A percentile compares a stretch with the other conserved stretches of the same genome.
These are phyloP conservation scores for Penicillium griseofulvum DNA, from an alignment of 2,329 filamentous ascomycete species.

Conservation along the genomic window DNA sequence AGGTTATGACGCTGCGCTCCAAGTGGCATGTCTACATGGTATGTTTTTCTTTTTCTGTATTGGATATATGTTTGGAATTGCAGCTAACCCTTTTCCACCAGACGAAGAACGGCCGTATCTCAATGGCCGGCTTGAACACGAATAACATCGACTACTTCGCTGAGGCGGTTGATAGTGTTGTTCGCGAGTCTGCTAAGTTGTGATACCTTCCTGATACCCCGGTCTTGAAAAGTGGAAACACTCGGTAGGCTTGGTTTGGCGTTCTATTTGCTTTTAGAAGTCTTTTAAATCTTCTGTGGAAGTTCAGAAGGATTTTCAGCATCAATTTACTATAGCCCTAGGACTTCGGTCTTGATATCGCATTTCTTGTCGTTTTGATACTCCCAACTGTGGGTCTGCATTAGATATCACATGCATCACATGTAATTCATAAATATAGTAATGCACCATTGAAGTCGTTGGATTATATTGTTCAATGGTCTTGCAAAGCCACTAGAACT, in stretches of 20 bases:
- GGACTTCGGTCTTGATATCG: neutral
- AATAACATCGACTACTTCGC: constrained; percentile 92
- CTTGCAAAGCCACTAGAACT: neutral
- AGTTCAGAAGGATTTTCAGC: neutral
- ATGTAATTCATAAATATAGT: neutral
- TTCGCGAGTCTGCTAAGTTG: constrained; percentile 46
- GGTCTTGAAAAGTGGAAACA: neutral
- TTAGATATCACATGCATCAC: neutral
- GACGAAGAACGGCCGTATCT: constrained; percentile 97
- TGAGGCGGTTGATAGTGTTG: constrained; percentile 80
- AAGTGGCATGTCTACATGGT: constrained; percentile 54
- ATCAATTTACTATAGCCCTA: neutral
- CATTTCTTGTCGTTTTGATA: neutral
- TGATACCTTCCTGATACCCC: constrained; percentile 5
- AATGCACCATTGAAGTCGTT: neutral
- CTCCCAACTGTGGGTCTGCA: neutral
- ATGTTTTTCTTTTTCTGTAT: constrained; percentile 14
- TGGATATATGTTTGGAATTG: neutral
- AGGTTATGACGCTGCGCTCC: constrained; percentile 47
- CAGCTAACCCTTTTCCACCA: constrained; percentile 12
- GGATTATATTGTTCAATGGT: neutral
- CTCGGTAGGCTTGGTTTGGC: constrained; percentile 1
- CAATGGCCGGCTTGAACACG: constrained; percentile 96
- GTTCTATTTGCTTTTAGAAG: constrained; percentile 7
- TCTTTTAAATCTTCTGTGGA: neutral